A percentile compares a stretch with the other conserved stretches of the same genome.
These are phyloP conservation scores for Boletus reticuloceps DNA, from an alignment of 768 basidiomycete genomes.

Conservation along the genomic window DNA sequence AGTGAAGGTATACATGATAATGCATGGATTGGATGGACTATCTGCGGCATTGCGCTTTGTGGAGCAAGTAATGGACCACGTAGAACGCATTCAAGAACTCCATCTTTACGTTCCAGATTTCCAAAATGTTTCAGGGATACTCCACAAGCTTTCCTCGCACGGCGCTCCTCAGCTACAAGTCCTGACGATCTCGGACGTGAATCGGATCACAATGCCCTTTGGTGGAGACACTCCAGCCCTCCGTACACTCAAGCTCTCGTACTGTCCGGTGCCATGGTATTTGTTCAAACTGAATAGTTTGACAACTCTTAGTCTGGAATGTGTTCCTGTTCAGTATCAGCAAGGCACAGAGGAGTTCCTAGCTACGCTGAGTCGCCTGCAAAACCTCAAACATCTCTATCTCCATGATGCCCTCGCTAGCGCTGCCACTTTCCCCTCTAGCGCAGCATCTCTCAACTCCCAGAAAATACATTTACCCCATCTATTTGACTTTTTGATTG, in stretches of 20 bases:
- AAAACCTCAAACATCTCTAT: constrained; percentile 30
- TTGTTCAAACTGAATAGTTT: constrained; percentile 22
- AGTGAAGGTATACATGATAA: too few relatives aligned
- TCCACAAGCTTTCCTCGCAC: neutral
- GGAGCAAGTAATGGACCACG: too few relatives aligned
- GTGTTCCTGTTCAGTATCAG: constrained; percentile 18
- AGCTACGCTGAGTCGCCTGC: constrained; percentile 32
- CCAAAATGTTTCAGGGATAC: too few relatives aligned
- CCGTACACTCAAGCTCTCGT: neutral
- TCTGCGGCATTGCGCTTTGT: too few relatives aligned
- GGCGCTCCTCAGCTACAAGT: neutral
- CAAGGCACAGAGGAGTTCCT: constrained; percentile 32
- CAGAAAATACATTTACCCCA: too few relatives aligned
- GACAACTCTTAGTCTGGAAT: constrained; percentile 32
- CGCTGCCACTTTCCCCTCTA: neutral
- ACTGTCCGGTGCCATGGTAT: neutral
- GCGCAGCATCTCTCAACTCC: too few relatives aligned
- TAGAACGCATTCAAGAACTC: too few relatives aligned
- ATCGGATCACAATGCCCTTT: neutral
- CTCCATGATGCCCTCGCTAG: constrained; percentile 32
- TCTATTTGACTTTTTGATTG: too few relatives aligned
- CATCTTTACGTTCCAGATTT: too few relatives aligned
- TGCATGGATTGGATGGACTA: too few relatives aligned
- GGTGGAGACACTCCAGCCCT: neutral
- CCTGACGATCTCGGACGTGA: neutral